Evolutionary conservation across 2,329 filamentous ascomycete genomes (phyloP).

Genomic region (Fusarium brachygibbosum): DNA sequence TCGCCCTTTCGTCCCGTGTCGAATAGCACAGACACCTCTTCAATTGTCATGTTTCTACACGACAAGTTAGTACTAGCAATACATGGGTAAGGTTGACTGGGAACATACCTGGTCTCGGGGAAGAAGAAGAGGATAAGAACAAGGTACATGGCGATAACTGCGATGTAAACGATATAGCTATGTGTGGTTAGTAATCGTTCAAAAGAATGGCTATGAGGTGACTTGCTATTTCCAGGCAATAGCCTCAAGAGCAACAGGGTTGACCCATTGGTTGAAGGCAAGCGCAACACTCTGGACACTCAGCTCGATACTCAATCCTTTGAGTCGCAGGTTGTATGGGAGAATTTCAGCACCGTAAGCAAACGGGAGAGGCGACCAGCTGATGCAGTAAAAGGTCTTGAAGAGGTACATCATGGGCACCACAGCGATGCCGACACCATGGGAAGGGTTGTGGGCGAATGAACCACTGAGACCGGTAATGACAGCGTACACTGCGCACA

Average conservation of each 20-base stretch:
- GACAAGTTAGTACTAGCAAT: rapidly evolving
- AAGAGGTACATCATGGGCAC: constrained; percentile 37
- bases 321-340: constrained; percentile 46
- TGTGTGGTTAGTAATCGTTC: neutral
- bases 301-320: constrained; percentile 43
- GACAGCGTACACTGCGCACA: constrained; percentile 23
- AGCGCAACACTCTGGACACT: constrained; percentile 35
- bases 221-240: constrained; percentile 45
- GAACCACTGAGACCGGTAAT: constrained; percentile 17
- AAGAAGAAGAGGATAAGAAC: constrained; percentile 42
- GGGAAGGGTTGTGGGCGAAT: constrained; percentile 25
- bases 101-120: constrained; percentile 40
- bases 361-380: constrained; percentile 47
- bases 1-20: constrained; percentile 33
- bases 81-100: rapidly evolving
- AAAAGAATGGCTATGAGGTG: rapidly evolving
- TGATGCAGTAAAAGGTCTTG: constrained; percentile 44
- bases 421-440: constrained; percentile 27
- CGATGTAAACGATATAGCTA: constrained; percentile 42
- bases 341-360: constrained; percentile 48
- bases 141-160: constrained; percentile 37
- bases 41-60: constrained; percentile 32
- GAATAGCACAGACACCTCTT: constrained; percentile 40
- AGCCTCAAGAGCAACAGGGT: constrained; percentile 42
- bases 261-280: constrained; percentile 45